phyloP scores from a whole-genome alignment of 306 rosid species.

The Oemleria cerasiformis region DNA sequence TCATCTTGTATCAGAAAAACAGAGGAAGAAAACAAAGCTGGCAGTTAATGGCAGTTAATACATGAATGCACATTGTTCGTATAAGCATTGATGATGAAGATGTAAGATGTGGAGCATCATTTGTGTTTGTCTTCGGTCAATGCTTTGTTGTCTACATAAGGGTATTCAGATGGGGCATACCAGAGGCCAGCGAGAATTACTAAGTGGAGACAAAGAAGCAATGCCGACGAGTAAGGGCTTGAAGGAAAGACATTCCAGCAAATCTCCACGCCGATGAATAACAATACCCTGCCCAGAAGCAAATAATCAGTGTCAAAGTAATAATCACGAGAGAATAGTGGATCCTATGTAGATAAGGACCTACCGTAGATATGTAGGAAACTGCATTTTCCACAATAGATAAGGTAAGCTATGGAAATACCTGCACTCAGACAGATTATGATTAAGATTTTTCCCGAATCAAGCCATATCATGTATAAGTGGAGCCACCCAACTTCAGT shows the following conservation, averaged over 20 bases:
- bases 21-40: background rate
- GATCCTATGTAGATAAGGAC: background rate
- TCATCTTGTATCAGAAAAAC: background rate
- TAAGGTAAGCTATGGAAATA: slow-evolving; percentile 83
- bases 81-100: background rate
- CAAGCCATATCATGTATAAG: background rate
- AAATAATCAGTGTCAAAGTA: background rate
- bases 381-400: slow-evolving; percentile 73
- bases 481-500: background rate
- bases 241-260: slow-evolving; percentile 97
- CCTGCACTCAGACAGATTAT: slow-evolving; percentile 45
- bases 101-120: slow-evolving; percentile 15
- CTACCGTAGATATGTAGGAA: slow-evolving; percentile 64
- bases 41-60: background rate
- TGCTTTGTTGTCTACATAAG: slow-evolving; percentile 44
- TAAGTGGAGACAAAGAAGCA: slow-evolving; percentile 67
- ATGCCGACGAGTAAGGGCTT: slow-evolving; percentile 48
- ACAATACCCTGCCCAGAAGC: slow-evolving; percentile 46
- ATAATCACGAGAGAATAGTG: background rate
- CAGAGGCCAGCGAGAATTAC: slow-evolving; percentile 75
- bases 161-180: slow-evolving; percentile 65
- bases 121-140: slow-evolving; percentile 35
- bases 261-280: slow-evolving; percentile 76
- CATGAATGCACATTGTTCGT: background rate
- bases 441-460: background rate